Base-by-base conservation (phyloP, 2,329 filamentous ascomycete species). In the Phaeophleospora eucalypticola region DNA sequence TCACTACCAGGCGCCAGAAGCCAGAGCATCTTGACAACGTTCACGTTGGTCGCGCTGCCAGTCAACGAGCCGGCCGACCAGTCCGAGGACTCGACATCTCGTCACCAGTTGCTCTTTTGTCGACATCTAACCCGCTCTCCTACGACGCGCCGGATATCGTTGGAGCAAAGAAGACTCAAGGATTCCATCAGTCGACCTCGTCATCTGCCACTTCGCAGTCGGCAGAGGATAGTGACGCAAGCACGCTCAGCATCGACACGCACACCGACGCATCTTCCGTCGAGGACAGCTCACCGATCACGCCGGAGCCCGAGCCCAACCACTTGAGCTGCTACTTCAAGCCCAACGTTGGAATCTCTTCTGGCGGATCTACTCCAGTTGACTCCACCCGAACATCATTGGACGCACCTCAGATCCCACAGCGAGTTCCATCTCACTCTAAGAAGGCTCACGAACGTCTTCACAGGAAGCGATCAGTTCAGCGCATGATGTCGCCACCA, bases 41-140 rank as follows among this genome's bases (percentile, higher is more conserved):
- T 29, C 54, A 54, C 19, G 51, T 68, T 36, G 61, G 65, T 33
- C 70, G 70, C 42, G 67, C 67, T 57, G 68, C 69, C 49, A 74
- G 69, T 60, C 78, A 76, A 65, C 73, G 67, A 50, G 64, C 57
- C 57, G 65, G 62, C 56, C 54, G 70, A 63, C 68, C 75, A 62
- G 68, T 75, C 44, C 72, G 82, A 57, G 80, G 84, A 49, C 68
- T 77, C 65, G 84, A 89, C 73, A 98, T 98, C 65, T 98, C 93
- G 1, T 81, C 78, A 2, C 93, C 93, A 0, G 78, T 95, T 43
- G 84, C 89, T 68, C 78, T 98, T 53, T 76, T 96, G 40, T 94
- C 93, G 49, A 95, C 91, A 4, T 97, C 93, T 58, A 98, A 97
- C 70, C 89, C 94, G 80, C 83, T 96, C 45, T 89, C 89, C 6